A percentile compares a stretch with the other conserved stretches of the same genome.
These are phyloP conservation scores for Russula ochroleuca DNA, from an alignment of 768 basidiomycete genomes.

Conservation along the genomic window DNA sequence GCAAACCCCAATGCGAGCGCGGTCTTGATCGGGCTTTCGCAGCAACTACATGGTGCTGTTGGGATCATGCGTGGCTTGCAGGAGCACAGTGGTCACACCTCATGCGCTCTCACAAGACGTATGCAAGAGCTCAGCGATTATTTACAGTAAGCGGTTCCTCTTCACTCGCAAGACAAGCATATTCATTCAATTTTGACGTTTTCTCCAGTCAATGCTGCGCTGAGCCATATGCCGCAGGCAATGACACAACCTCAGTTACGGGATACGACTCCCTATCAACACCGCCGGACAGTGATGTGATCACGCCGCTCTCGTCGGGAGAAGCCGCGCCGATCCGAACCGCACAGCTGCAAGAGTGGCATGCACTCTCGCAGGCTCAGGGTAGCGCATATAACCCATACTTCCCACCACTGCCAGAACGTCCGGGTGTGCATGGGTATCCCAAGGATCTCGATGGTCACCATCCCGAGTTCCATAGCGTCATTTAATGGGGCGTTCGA, in stretches of 20 bases:
- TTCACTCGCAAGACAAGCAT: neutral
- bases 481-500: slow-evolving; percentile 23
- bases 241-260: slow-evolving; percentile 17
- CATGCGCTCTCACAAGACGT: slow-evolving; percentile 24
- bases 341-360: slow-evolving; percentile 28
- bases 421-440: slow-evolving; percentile 19
- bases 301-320: slow-evolving; percentile 29
- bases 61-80: slow-evolving; percentile 25
- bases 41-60: slow-evolving; percentile 25
- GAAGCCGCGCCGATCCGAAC: slow-evolving; percentile 27
- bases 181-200: neutral
- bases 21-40: slow-evolving; percentile 22
- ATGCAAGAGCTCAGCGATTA: slow-evolving; percentile 26
- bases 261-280: slow-evolving; percentile 27
- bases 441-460: slow-evolving; percentile 25
- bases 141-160: slow-evolving; percentile 23
- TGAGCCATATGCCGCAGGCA: slow-evolving; percentile 21
- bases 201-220: slow-evolving; percentile 18
- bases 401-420: slow-evolving; percentile 28
- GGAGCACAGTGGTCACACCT: slow-evolving; percentile 21
- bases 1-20: slow-evolving; percentile 25
- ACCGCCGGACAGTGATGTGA: slow-evolving; percentile 28
- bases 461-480: slow-evolving; percentile 26
- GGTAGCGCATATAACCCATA: slow-evolving; percentile 28
- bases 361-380: slow-evolving; percentile 26